phyloP scores from a whole-genome alignment of 805 yeast species.

The Yamadazyma insecticola region DNA sequence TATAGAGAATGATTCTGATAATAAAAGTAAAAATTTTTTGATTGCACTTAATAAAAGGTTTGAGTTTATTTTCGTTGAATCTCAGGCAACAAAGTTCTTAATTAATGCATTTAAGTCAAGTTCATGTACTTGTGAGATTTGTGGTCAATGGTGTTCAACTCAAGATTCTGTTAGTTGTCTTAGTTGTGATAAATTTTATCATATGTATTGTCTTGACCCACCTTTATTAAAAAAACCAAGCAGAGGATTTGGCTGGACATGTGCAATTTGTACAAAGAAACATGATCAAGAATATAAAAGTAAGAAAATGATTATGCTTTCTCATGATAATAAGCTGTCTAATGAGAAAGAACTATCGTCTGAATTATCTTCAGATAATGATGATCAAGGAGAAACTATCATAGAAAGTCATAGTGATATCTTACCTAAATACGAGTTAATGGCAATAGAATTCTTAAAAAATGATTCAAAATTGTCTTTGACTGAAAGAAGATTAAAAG shows the following conservation, averaged over 20 bases:
- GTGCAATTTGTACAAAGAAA: slow-evolving; percentile 69
- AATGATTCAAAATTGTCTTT: slow-evolving; percentile 39
- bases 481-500: slow-evolving; percentile 48
- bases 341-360: slow-evolving; percentile 30
- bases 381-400: slow-evolving; percentile 10
- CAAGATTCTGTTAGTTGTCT: slow-evolving; percentile 73
- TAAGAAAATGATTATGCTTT: slow-evolving; percentile 36
- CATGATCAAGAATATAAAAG: slow-evolving; percentile 43
- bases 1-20: slow-evolving; percentile 31
- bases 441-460: slow-evolving; percentile 50
- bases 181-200: slow-evolving; percentile 67
- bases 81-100: slow-evolving; percentile 59
- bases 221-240: slow-evolving; percentile 77
- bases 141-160: slow-evolving; percentile 80
- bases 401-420: slow-evolving; percentile 5
- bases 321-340: slow-evolving; percentile 38
- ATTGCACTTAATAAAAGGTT: slow-evolving; percentile 63
- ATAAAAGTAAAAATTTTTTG: slow-evolving; percentile 57
- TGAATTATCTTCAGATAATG: slow-evolving; percentile 11
- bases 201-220: slow-evolving; percentile 81
- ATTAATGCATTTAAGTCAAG: slow-evolving; percentile 54
- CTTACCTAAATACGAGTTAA: slow-evolving; percentile 52
- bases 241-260: slow-evolving; percentile 87
- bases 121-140: slow-evolving; percentile 57
- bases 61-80: slow-evolving; percentile 71